phyloP scores from a whole-genome alignment of 1,139 yeast genomes.

The Saccharomycopsis hybrid region DNA sequence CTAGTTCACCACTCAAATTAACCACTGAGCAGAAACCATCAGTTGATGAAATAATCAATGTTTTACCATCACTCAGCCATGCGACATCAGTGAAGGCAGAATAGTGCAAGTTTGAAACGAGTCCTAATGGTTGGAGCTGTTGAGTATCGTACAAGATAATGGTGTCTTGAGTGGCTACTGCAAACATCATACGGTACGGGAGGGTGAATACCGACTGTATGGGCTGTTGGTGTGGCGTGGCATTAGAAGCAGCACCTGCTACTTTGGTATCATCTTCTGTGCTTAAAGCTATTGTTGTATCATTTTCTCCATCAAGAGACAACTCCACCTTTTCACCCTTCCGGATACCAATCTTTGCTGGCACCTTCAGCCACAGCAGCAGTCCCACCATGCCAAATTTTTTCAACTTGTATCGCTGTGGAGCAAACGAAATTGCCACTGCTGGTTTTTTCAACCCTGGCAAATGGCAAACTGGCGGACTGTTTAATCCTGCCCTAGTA shows the following conservation, averaged over 20 bases:
- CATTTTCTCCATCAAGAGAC: neutral
- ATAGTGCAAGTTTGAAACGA: conserved; percentile 75
- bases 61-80: conserved; percentile 78
- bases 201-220: conserved; percentile 40
- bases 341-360: neutral
- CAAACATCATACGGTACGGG: conserved; percentile 78
- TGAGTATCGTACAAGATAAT: conserved; percentile 79
- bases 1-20: conserved; percentile 41
- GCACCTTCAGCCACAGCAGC: too few species aligned
- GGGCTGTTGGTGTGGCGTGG: neutral
- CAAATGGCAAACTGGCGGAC: conserved; percentile 67
- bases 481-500: conserved; percentile 59
- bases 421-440: conserved; percentile 72
- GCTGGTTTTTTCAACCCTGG: conserved; percentile 84
- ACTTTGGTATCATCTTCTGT: neutral
- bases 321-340: neutral
- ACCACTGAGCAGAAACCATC: conserved; percentile 88
- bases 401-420: conserved; percentile 46
- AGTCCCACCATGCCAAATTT: neutral
- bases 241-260: neutral
- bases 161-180: conserved; percentile 91
- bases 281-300: neutral
- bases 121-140: conserved; percentile 58
- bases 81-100: conserved; percentile 80
- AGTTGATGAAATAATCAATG: conserved; percentile 72